Evolutionary conservation across 176 grass and related monocot genomes (phyloP), one percentile per base, ranked within the genome.

Genomic region (Oropetium thomaeum): DNA sequence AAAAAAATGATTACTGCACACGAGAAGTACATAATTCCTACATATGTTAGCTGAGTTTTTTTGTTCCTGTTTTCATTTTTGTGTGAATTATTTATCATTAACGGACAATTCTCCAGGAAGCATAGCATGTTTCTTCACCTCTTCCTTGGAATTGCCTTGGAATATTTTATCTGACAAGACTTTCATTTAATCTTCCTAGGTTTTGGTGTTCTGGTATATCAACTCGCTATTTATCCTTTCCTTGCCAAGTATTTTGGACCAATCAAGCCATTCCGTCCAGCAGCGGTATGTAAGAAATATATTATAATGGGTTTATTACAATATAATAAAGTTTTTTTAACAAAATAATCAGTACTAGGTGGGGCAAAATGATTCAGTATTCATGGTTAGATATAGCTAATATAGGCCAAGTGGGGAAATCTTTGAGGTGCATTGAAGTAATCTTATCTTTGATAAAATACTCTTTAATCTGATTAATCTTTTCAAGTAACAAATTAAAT

Each of bases 141-240:
- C 41, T 78, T 59, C 40, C 8, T 20, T n/a, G 28, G 19, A 55
- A 47, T 63, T 75, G 17, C 4, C 9, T 22, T 65, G 57, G 9
- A 27, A 41, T 74, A 55, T 58, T 65, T 53, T 12, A 54, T 9
- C 54, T 20, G 35, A 23, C 22, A 11, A 71, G 28, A 68, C 29
- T 75, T 20, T 67, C 37, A 17, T 81, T 57, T 25, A 25, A 73
- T 59, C 10, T 42, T 84, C 67, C 16, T 61, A 90, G 87, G 87
- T 79, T 78, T 90, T 58, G 87, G 83, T 75, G 82, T 90, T 70
- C 41, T 90, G 25, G 74, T 86, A 32, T 90, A 74, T 32, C 87
- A 90, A 51, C 83, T 90, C 79, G 34, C 74, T 27, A 69, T 90
- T 49, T 90, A 90, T 49, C 87, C 87, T 29, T 47, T 79, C 10